Evolutionary conservation across 208 protist genomes (phyloP), one percentile per base, ranked within the genome.

Genomic region (Leishmania guyanensis): DNA sequence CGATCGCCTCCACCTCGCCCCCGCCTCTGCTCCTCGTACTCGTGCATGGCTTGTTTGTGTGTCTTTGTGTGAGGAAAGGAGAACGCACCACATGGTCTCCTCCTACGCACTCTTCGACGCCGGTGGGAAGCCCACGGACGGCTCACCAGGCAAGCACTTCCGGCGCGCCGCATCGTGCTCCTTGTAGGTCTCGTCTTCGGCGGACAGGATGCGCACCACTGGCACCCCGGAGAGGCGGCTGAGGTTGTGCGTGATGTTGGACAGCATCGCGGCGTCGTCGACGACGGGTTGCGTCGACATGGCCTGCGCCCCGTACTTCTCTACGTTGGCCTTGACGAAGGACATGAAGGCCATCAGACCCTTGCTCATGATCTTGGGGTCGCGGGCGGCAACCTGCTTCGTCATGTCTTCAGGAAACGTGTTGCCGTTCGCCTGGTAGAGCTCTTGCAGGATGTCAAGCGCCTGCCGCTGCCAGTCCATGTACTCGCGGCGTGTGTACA

Each of bases 271-370:
- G 46, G 72, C 69, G 80, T 98, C 95, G 80, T 98, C 88, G 60
- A 96, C 88, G 50, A 93, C 84, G 20, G 95, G 95, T 70, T 86
- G 69, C 73, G 78, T 60, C 65, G 79, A 81, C 80, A 97, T 90
- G 64, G 93, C 93, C 84, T 95, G 85, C 78, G 82, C 90, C 20
- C 92, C 93, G 78, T 95, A 96, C 78, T 91, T 91, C 82, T 98
- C 93, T 16, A 91, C 92, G 80, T 97, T 96, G 73, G 79, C 85
- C 50, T 86, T 88, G 26, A 95, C 88, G 79, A 97, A 98, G 29
- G 92, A 89, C 62, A 97, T 76, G 69, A 98, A 98, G n/a, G 93
- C 90, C 95, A 98, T 98, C 56, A 97, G 86, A 54, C 86, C 91
- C 88, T 94, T 87, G 36, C 72, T 81, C 86, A 97, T 91, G 75